A percentile compares a stretch with the other conserved stretches of the same genome.
phyloP scores from a whole-genome alignment of 78 protist genomes.

The Dictyostelium brefeldianum region DNA sequence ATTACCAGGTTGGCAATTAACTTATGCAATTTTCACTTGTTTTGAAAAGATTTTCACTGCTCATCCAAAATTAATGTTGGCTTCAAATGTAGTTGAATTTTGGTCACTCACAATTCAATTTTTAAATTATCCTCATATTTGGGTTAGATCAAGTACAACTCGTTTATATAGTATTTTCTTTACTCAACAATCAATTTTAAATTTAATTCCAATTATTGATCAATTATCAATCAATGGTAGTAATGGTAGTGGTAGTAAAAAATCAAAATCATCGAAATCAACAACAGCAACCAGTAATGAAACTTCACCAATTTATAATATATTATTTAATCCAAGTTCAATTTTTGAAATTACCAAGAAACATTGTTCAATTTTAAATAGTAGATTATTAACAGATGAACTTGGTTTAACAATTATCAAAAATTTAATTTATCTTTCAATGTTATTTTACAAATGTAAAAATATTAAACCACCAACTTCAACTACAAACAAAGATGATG shows the following conservation, averaged over 20 bases:
- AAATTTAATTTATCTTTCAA: conserved; percentile 60
- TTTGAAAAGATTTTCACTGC: conserved; percentile 13
- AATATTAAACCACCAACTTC: conserved; percentile 21
- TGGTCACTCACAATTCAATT: conserved; percentile 34
- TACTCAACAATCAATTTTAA: conserved; percentile 8
- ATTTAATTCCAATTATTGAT: conserved; percentile 10
- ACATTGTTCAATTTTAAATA: conserved; percentile 49
- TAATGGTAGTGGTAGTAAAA: neutral
- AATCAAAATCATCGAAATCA: conserved; percentile 4
- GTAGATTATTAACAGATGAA: conserved; percentile 55
- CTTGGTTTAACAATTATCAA: conserved; percentile 48
- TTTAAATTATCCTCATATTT: conserved; percentile 73
- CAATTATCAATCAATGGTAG: neutral
- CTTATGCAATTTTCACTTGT: conserved; percentile 22
- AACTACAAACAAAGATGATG: neutral
- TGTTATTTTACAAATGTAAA: conserved; percentile 49
- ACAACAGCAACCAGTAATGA: neutral
- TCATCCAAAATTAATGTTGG: neutral
- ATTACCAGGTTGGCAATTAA: conserved; percentile 61
- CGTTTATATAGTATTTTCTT: conserved; percentile 42
- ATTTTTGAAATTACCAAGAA: conserved; percentile 56
- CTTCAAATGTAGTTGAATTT: neutral
- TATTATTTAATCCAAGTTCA: conserved; percentile 12
- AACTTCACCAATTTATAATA: conserved; percentile 13
- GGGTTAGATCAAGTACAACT: conserved; percentile 69